phyloP scores from a whole-genome alignment of 2,329 filamentous ascomycete genomes.

The Beauveria scarabaeidicola region DNA sequence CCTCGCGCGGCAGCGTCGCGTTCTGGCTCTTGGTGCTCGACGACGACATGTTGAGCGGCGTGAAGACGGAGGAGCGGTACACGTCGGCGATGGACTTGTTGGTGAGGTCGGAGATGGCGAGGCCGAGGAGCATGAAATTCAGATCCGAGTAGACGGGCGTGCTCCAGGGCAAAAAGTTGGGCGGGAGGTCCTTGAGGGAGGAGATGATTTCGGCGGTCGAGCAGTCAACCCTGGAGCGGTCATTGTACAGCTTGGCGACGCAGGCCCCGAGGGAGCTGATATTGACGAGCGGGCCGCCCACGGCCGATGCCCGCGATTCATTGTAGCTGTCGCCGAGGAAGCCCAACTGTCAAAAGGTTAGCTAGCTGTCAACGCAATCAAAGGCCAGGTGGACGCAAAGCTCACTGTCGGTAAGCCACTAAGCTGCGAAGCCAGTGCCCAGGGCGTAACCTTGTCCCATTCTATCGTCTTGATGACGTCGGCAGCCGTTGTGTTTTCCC shows the following conservation, averaged over 20 bases:
- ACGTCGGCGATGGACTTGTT: neutral
- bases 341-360: neutral
- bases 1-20: neutral
- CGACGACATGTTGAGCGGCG: constrained; percentile 6
- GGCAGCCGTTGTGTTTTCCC: neutral
- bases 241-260: neutral
- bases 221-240: neutral
- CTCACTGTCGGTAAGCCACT: constrained; percentile 7
- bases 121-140: constrained; percentile 5
- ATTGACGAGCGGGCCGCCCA: neutral
- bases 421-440: constrained; percentile 5
- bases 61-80: neutral
- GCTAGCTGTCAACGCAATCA: neutral
- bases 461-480: neutral
- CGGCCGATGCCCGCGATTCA: neutral
- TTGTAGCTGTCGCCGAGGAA: neutral
- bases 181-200: neutral
- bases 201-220: neutral
- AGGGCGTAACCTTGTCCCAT: constrained; percentile 6
- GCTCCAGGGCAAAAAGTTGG: neutral
- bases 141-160: constrained; percentile 7
- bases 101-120: neutral
- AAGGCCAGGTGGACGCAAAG: neutral
- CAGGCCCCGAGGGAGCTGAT: neutral
- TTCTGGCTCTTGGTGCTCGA: constrained; percentile 1